These are phyloP conservation scores for Aureococcus anophagefferens DNA, from an alignment of 108 stramenopile species.

Conservation along the genomic window DNA sequence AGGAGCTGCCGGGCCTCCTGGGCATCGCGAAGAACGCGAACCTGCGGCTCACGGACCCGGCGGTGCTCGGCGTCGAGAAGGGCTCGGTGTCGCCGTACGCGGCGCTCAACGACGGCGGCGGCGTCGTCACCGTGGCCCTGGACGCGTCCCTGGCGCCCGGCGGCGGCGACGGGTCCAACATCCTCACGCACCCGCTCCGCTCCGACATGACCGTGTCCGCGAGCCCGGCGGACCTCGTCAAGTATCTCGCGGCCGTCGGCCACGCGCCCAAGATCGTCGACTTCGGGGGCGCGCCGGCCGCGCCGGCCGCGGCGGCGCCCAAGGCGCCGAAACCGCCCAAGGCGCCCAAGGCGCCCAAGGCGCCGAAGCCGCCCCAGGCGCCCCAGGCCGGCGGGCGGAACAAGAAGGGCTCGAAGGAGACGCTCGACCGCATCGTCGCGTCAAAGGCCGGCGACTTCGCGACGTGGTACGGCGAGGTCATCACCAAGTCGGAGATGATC, in stretches of 20 bases:
- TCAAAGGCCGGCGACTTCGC: slow-evolving; percentile 68
- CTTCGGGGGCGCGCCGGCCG: slow-evolving; percentile 38
- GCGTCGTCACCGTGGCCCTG: slow-evolving; percentile 61
- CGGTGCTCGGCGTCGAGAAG: slow-evolving; percentile 56
- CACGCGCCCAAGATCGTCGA: slow-evolving; percentile 54
- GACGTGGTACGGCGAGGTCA: slow-evolving; percentile 94
- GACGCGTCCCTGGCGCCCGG: slow-evolving; percentile 53
- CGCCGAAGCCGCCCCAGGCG: slow-evolving; percentile 47
- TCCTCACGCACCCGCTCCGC: slow-evolving; percentile 76
- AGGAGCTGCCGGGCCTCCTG: slow-evolving; percentile 61
- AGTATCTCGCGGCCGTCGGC: slow-evolving; percentile 45
- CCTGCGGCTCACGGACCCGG: slow-evolving; percentile 71
- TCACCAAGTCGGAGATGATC: slow-evolving; percentile 95
- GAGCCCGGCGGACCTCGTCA: slow-evolving; percentile 47
- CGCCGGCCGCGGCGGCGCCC: not conserved
- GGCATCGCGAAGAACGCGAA: slow-evolving; percentile 79
- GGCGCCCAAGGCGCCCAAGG: slow-evolving; percentile 18
- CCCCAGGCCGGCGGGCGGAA: slow-evolving; percentile 67
- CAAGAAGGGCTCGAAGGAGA: slow-evolving; percentile 58
- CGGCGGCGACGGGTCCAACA: slow-evolving; percentile 1
- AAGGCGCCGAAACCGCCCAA: slow-evolving; percentile 3
- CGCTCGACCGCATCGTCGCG: slow-evolving; percentile 22
- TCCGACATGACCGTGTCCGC: slow-evolving; percentile 72
- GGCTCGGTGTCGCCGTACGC: slow-evolving; percentile 78
- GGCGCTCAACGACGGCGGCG: slow-evolving; percentile 56